Evolutionary conservation across 2,329 filamentous ascomycete genomes (phyloP).

Genomic region (Fulvia fulva): DNA sequence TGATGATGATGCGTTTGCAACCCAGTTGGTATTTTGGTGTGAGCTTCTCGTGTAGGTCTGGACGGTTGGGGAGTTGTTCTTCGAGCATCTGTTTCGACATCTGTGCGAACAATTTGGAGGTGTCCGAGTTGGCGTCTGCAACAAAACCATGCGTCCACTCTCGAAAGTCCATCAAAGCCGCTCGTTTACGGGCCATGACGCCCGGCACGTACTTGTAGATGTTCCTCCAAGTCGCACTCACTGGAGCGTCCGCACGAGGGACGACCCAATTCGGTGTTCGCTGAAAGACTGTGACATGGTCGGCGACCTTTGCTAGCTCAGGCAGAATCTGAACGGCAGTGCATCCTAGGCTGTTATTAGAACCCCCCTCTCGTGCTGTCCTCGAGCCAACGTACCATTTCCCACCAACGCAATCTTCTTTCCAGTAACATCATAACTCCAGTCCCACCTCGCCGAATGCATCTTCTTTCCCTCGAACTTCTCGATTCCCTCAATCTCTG

Average conservation of each 20-base stretch:
- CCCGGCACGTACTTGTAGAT: slow-evolving; percentile 51
- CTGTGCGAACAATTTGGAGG: slow-evolving; percentile 40
- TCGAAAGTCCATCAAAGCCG: slow-evolving; percentile 52
- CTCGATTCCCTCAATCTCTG: slow-evolving; percentile 46
- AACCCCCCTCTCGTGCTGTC: neutral
- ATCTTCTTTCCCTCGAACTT: slow-evolving; percentile 52
- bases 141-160: slow-evolving; percentile 47
- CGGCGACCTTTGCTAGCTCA: slow-evolving; percentile 50
- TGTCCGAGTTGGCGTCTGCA: slow-evolving; percentile 32
- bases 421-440: slow-evolving; percentile 51
- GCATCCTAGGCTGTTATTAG: slow-evolving; percentile 39
- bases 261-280: slow-evolving; percentile 58
- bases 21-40: slow-evolving; percentile 53
- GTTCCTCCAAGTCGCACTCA: slow-evolving; percentile 41
- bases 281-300: slow-evolving; percentile 53
- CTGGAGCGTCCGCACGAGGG: slow-evolving; percentile 48
- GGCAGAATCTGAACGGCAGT: slow-evolving; percentile 58
- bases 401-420: slow-evolving; percentile 59
- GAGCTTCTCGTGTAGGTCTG: slow-evolving; percentile 51
- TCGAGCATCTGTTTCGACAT: slow-evolving; percentile 41
- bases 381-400: slow-evolving; percentile 43
- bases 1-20: slow-evolving; percentile 53
- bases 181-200: slow-evolving; percentile 48
- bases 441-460: slow-evolving; percentile 59
- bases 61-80: slow-evolving; percentile 43